These are phyloP conservation scores for Asterophora lycoperdoides DNA, from an alignment of 768 basidiomycete species.

Conservation along the genomic window DNA sequence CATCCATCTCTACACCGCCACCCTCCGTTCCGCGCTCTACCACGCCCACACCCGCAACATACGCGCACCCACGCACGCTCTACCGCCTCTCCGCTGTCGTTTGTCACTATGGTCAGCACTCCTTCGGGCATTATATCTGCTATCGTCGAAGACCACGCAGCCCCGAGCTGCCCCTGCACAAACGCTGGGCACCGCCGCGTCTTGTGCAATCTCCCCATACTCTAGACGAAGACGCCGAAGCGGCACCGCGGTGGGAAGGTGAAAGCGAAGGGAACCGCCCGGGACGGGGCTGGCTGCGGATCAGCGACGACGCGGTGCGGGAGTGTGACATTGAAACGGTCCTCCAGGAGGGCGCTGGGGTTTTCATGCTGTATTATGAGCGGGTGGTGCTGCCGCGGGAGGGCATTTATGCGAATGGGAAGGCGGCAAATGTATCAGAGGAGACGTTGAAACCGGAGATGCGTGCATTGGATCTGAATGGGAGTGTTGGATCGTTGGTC, in stretches of 20 bases:
- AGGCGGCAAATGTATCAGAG: constrained; percentile 42
- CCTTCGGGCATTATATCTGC: constrained; percentile 93
- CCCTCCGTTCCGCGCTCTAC: constrained; percentile 43
- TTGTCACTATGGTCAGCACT: constrained; percentile 90
- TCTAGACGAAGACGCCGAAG: constrained; percentile 20
- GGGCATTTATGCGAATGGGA: constrained; percentile 18
- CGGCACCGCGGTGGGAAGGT: constrained; percentile 45
- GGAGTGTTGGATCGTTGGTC: constrained; percentile 44
- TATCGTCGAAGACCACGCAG: constrained; percentile 78
- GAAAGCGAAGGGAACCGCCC: constrained; percentile 34
- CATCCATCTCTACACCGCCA: constrained; percentile 66
- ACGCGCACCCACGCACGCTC: constrained; percentile 54
- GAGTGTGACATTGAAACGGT: constrained; percentile 76
- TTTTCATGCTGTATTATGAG: constrained; percentile 97
- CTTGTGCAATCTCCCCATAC: constrained; percentile 28
- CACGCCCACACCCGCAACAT: constrained; percentile 54
- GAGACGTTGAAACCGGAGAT: constrained; percentile 60
- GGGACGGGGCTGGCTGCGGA: constrained; percentile 79
- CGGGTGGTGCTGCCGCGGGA: constrained; percentile 35
- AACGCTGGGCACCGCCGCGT: constrained; percentile 32
- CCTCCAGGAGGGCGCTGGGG: constrained; percentile 64
- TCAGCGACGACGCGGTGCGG: constrained; percentile 79
- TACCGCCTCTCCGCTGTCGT: constrained; percentile 86
- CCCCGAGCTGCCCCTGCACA: constrained; percentile 32
- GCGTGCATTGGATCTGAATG: constrained; percentile 40